Conservation (phyloP, 768 basidiomycete genomes). For the Boletus vinaceobasis region DNA sequence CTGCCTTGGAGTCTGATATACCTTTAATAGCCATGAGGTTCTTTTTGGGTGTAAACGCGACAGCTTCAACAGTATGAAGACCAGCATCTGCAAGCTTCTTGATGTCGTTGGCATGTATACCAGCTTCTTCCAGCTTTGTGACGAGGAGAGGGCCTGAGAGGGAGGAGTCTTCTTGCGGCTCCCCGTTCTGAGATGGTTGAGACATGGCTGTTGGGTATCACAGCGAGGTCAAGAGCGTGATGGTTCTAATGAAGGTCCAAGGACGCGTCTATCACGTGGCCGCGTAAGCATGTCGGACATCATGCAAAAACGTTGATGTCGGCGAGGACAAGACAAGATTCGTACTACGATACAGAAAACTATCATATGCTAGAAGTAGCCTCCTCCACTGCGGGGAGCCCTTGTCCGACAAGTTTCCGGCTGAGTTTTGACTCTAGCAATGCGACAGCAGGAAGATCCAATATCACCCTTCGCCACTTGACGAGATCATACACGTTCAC, state of each 20-base stretch:
- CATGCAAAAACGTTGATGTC: too few relatives aligned
- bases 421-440: constrained; percentile 63
- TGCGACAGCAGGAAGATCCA: constrained; percentile 84
- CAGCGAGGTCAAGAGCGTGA: neutral
- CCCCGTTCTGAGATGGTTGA: constrained; percentile 50
- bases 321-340: neutral
- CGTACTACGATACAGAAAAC: neutral
- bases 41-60: constrained; percentile 97
- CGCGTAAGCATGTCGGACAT: constrained; percentile 20
- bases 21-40: constrained; percentile 87
- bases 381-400: constrained; percentile 7
- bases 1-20: constrained; percentile 95
- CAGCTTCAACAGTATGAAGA: constrained; percentile 89
- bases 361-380: neutral
- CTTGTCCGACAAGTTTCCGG: constrained; percentile 29
- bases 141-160: constrained; percentile 83
- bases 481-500: constrained; percentile 80
- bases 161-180: constrained; percentile 48
- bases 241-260: too few relatives aligned
- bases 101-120: constrained; percentile 86
- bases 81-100: constrained; percentile 94
- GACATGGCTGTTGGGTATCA: constrained; percentile 30
- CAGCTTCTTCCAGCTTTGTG: constrained; percentile 80
- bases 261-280: constrained; percentile 33
- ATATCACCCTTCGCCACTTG: constrained; percentile 75